Percentiles rank a stretch among this genome's conserved stretches.
Conservation (phyloP, 495 filamentous ascomycete genomes). For the Cercophora sp. region DNA sequence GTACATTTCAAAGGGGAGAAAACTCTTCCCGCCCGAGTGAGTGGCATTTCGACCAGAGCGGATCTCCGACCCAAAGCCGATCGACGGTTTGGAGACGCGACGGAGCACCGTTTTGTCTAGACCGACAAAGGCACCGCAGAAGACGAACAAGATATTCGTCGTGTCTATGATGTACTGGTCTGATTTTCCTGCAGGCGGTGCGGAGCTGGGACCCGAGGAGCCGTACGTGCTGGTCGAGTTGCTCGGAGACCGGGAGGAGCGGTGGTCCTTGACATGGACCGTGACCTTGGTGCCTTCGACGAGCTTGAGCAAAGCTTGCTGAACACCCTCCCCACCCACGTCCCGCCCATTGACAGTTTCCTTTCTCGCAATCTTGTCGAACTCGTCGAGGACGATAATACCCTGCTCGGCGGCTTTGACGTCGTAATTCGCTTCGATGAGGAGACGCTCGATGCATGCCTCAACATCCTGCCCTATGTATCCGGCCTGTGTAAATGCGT, state of each 20-base stretch:
- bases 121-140: conserved; percentile 91
- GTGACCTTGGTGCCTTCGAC: conserved; percentile 94
- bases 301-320: conserved; percentile 92
- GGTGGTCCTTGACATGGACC: conserved; percentile 78
- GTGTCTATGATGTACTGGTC: conserved; percentile 90
- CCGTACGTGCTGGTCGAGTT: conserved; percentile 36
- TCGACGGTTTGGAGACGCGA: conserved; percentile 78
- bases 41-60: conserved; percentile 39
- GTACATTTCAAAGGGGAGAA: conserved; percentile 42
- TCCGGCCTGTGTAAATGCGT: conserved; percentile 92
- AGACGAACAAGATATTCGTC: conserved; percentile 94
- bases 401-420: conserved; percentile 80
- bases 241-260: conserved; percentile 48
- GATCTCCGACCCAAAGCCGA: conserved; percentile 86
- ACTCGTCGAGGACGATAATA: conserved; percentile 92
- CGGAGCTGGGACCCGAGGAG: conserved; percentile 29
- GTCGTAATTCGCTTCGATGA: conserved; percentile 88
- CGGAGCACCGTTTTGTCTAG: conserved; percentile 85
- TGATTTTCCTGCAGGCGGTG: conserved; percentile 55
- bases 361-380: conserved; percentile 83
- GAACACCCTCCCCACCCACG: conserved; percentile 88
- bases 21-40: conserved; percentile 31
- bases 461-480: conserved; percentile 98
- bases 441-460: conserved; percentile 80
- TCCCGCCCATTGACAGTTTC: conserved; percentile 61